Base-by-base conservation (phyloP, 805 yeast species). In the Cyberlindnera samutprakarnensis region DNA sequence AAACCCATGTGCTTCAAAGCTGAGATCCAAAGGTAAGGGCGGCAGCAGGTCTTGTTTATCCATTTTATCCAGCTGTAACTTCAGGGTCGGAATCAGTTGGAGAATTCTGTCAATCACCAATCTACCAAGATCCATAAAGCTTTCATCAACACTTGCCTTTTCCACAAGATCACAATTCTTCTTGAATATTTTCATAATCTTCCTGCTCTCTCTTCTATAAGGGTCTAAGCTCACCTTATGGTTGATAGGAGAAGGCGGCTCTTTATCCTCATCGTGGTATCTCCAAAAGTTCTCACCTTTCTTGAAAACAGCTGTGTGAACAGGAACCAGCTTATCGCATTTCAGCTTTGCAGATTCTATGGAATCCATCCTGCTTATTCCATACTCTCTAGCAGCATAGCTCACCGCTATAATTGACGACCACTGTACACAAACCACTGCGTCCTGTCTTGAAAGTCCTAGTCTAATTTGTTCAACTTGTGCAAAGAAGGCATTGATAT, bases 351-450 rank as follows among this genome's bases (percentile, higher is more conserved):
- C 96, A 4, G 74, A 66, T 7, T 68, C 68, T 1, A 86, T 53
- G 1, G 72, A 64, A 49, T 83, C 92, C 79, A 86, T 78, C 37
- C 98, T 60, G 12, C 72, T 64, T 14, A 92, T 76, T 0, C 96
- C 96, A 51, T 52, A 87, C 33, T 76, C 74, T 24, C 96, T 64
- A 0, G 98, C 97, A 1, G 96, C 83, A 55, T 85, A 85, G 2
- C 83, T 75, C 0, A 92, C 94, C 0, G 98, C 98, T 37, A 92
- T 90, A 3, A 92, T 59, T 0, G 88, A 68, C 29, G 69, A 66
- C 98, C 98, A 92, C 49, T 92, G 98, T 5, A 86, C 85, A 53
- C 96, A 88, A 0, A 87, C 96, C 2, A 92, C 80, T 0, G 98
- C 96, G 39, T 77, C 88, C 3, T 75, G 72, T 2, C 61, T 62